phyloP scores from a whole-genome alignment of 1,284 basidiomycete species.

The Microbotryomycetes sp. region DNA sequence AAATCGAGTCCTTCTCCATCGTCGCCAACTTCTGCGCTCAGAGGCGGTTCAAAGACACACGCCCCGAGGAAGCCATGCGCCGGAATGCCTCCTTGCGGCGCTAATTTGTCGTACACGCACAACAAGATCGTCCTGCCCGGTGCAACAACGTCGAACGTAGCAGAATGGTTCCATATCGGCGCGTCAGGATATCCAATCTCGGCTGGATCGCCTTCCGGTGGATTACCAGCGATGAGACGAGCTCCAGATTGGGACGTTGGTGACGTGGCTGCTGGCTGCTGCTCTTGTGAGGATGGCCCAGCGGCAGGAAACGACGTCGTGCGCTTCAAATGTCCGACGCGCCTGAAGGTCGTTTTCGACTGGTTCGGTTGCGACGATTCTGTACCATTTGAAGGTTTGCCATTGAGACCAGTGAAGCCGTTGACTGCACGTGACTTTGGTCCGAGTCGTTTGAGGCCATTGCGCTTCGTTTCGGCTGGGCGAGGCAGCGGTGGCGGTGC shows the following conservation, averaged over 20 bases:
- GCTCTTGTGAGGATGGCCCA: background rate
- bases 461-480: background rate
- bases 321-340: background rate
- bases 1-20: slow-evolving; percentile 40
- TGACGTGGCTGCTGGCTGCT: too few relatives aligned
- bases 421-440: background rate
- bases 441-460: background rate
- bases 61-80: slow-evolving; percentile 42
- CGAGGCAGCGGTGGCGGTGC: slow-evolving; percentile 9
- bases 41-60: slow-evolving; percentile 38
- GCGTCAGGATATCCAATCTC: slow-evolving; percentile 30
- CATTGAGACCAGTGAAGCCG: background rate
- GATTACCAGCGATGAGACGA: slow-evolving; percentile 10
- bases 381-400: background rate
- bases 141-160: slow-evolving; percentile 43
- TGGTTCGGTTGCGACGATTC: background rate
- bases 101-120: slow-evolving; percentile 42
- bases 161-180: slow-evolving; percentile 42
- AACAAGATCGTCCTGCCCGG: slow-evolving; percentile 39
- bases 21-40: slow-evolving; percentile 23
- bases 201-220: slow-evolving; percentile 28
- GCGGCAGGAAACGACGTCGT: background rate
- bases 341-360: background rate
- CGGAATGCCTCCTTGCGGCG: slow-evolving; percentile 4
- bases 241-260: too few relatives aligned